Evolutionary conservation across 2,329 filamentous ascomycete species (phyloP), one percentile per base, ranked within the genome.

Genomic region (Pyrenophora graminea): DNA sequence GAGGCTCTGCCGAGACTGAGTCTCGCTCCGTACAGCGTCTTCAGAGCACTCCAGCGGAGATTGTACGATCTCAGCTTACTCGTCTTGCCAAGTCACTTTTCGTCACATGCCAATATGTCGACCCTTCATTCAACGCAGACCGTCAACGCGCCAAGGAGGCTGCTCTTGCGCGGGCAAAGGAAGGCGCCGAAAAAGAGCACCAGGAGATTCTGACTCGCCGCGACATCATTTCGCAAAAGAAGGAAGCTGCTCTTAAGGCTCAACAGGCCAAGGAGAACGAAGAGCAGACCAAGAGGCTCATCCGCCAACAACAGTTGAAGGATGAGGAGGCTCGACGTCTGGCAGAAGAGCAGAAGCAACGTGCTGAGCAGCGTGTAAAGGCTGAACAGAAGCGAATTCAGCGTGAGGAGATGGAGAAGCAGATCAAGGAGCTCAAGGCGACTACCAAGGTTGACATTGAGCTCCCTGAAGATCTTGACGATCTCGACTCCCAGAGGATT

Each of bases 31-130:
- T 97, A 32, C 94, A 99, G 79, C 89, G 92, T 66, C 86, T 99
- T 40, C 94, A 99, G 80, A 96, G 91, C 80, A 99, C 94, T 2
- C 94, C 94, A 34, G 93, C 94, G 6, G 94, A 99, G 77, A 99
- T 99, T 74, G 91, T 97, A 54, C 90, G 94, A 63, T 91, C 93
- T 45, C 93, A 97, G 77, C 85, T 99, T 51, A 91, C 90, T 52
- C 91, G 94, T 48, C 83, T 99, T 49, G 90, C 92, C 48, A 96
- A 92, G 79, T 88, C 91, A 31, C 85, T 99, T 6, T 95, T 91
- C 77, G 86, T 95, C 48, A 95, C 94, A 21, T 96, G 90, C 79
- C 91, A 94, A 80, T 97, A 97, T 76, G 91, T 97, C 51, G 94
- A 99, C 67, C 88, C 93, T 3, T 84, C 85, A 30, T 93, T 95